These are phyloP conservation scores for Herpetomonas tarakana DNA, from an alignment of 208 protist species.

Conservation along the genomic window DNA sequence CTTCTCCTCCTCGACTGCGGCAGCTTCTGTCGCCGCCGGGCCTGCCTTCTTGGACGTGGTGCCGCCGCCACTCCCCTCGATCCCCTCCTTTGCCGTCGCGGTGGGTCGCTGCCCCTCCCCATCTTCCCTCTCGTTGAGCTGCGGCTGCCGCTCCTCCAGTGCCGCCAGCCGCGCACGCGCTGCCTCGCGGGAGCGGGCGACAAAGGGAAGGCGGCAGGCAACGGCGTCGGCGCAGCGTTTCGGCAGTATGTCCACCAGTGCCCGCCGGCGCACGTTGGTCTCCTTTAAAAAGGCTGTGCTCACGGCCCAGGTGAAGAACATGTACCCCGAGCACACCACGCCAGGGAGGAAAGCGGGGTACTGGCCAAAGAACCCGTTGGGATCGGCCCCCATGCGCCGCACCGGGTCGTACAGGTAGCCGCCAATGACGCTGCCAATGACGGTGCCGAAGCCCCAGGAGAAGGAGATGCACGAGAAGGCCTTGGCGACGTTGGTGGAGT, in stretches of 20 bases:
- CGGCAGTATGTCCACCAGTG: not conserved
- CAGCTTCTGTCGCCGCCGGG: not conserved
- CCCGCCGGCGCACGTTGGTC: slow-evolving; percentile 1
- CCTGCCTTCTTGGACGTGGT: not conserved
- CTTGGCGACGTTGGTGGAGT: slow-evolving; percentile 26
- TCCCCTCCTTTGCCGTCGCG: too few relatives aligned
- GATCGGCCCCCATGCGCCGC: not conserved
- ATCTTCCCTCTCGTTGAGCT: not conserved
- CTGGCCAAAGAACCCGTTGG: slow-evolving; percentile 12
- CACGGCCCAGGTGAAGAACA: slow-evolving; percentile 1
- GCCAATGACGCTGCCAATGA: slow-evolving; percentile 26
- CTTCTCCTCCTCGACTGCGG: not conserved
- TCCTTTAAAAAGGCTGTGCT: slow-evolving; percentile 8
- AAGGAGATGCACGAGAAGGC: slow-evolving; percentile 95
- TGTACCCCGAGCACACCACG: slow-evolving; percentile 6
- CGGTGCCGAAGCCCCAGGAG: slow-evolving; percentile 31
- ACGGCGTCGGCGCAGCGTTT: not conserved
- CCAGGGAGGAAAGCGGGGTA: slow-evolving; percentile 11
- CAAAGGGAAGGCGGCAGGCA: not conserved
- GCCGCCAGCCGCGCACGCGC: not conserved
- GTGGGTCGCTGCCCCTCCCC: too few relatives aligned
- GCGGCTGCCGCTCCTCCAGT: not conserved
- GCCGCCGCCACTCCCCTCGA: too few relatives aligned
- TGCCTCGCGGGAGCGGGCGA: not conserved
- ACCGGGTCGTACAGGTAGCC: slow-evolving; percentile 36